Evolutionary conservation across 768 basidiomycete genomes (phyloP).

Genomic region (Pholiota conissans): DNA sequence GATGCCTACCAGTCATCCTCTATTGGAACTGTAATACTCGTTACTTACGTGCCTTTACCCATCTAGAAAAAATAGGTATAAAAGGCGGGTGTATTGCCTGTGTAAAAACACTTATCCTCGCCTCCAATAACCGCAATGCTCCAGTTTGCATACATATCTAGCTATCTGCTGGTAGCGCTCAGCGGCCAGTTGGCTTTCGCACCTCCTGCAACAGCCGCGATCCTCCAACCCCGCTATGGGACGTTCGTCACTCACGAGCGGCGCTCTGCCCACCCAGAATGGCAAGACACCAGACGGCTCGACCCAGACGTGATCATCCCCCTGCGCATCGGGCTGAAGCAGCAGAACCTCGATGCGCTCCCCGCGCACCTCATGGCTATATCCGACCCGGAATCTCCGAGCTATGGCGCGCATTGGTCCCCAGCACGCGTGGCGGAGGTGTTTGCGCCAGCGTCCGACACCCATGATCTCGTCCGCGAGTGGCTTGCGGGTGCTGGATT

Average conservation of each 20-base stretch:
- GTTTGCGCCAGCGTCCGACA: constrained; percentile 45
- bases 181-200: not conserved
- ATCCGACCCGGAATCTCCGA: constrained; percentile 46
- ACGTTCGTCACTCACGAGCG: constrained; percentile 28
- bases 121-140: not conserved
- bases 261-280: constrained; percentile 17
- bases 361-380: constrained; percentile 44
- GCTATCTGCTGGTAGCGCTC: not conserved
- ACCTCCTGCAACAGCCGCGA: constrained; percentile 1
- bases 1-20: not conserved
- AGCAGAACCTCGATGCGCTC: constrained; percentile 42
- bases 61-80: not conserved
- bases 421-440: constrained; percentile 39
- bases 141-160: not conserved
- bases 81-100: not conserved
- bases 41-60: too few relatives aligned
- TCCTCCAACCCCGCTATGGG: constrained; percentile 10
- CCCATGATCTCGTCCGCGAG: constrained; percentile 35
- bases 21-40: not conserved
- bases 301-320: constrained; percentile 27
- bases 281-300: constrained; percentile 19
- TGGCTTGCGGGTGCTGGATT: constrained; percentile 49
- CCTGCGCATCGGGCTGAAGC: constrained; percentile 48
- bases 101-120: not conserved
- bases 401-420: constrained; percentile 53